Evolutionary conservation across 352 stramenopile species (phyloP), one percentile per base, ranked within the genome.

Genomic region (Phytophthora ramorum): DNA sequence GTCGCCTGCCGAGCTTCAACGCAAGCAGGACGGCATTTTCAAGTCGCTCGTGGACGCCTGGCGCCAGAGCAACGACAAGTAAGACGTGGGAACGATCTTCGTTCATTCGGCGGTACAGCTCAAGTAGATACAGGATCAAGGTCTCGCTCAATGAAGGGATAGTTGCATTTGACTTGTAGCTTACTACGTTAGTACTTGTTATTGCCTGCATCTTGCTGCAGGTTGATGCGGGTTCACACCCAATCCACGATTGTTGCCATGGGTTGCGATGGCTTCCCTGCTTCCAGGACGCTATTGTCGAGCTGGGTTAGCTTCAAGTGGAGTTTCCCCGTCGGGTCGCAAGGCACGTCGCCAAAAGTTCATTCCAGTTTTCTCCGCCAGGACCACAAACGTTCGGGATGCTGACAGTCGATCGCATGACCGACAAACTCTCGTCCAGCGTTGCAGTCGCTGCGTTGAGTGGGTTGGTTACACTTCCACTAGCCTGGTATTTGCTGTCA

Each of bases 1-100:
- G 13, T 50, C 86, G 7, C 92, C 95, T 0, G 50, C 53, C 5
- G 80, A 96, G 30, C 75, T 99, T 16, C 74, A 98, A 58, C 59
- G 72, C 16, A 88, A 85, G 55, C 66, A 56, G 0, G 74, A 88
- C 52, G 70, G 82, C 35, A 74, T 87, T 19, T 93, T 93, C 80
- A 76, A 81, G 40, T 83, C 75, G 47, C 81, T 94, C 22, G 73
- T 89, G 52, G 81, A 92, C 35, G 79, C 82, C 56, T 89, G 78
- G 81, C 79, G 81, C 32, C 81, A 89, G 63, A 76, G 68, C 40
- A 77, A 47, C 22, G 70, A 81, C 6, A 44, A 75, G 17, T 63
- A 58, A 24, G 10, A n/a, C n/a, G 17, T 24, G 5, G 37, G 14
- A 66, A 28, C 55, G 22, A 49, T 4, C n/a, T 43, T 58, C 19